Evolutionary conservation across 805 yeast species (phyloP).

Genomic region (Blastobotrys chiropterorum): DNA sequence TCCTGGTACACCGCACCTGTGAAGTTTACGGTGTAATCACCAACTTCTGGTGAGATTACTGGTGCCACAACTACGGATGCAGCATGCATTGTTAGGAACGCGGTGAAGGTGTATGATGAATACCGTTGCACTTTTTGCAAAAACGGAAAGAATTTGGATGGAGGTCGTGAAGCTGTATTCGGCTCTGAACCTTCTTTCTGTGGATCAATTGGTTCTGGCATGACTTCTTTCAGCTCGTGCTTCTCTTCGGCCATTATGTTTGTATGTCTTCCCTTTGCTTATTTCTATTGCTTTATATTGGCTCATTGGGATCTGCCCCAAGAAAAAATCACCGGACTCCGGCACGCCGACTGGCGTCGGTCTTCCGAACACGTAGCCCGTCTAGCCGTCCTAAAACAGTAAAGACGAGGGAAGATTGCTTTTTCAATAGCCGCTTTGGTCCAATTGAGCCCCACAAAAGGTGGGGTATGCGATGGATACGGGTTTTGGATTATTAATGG

Average conservation of each 20-base stretch:
- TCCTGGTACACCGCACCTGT: slow-evolving; percentile 55
- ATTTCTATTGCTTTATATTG: background rate
- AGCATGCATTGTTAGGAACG: slow-evolving; percentile 51
- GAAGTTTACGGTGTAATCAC: slow-evolving; percentile 51
- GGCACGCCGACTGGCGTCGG: background rate
- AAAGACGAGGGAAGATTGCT: too few species aligned
- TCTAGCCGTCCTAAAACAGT: too few species aligned
- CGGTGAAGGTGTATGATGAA: slow-evolving; percentile 50
- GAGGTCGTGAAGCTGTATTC: background rate
- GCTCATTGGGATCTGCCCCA: background rate
- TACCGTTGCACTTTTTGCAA: slow-evolving; percentile 30
- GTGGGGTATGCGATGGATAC: too few species aligned
- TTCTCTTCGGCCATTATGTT: background rate
- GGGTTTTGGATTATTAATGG: too few species aligned
- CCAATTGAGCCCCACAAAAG: too few species aligned
- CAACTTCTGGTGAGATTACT: slow-evolving; percentile 36
- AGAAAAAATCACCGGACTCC: background rate
- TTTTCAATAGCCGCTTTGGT: too few species aligned
- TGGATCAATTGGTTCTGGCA: slow-evolving; percentile 1
- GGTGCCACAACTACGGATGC: slow-evolving; percentile 52
- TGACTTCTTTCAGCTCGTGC: background rate
- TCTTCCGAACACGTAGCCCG: too few species aligned
- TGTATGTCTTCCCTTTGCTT: background rate
- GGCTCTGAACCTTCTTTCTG: background rate
- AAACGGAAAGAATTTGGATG: background rate